Evolutionary conservation across 352 stramenopile species (phyloP), one percentile per base, ranked within the genome.

Genomic region (Phytophthora rubi): DNA sequence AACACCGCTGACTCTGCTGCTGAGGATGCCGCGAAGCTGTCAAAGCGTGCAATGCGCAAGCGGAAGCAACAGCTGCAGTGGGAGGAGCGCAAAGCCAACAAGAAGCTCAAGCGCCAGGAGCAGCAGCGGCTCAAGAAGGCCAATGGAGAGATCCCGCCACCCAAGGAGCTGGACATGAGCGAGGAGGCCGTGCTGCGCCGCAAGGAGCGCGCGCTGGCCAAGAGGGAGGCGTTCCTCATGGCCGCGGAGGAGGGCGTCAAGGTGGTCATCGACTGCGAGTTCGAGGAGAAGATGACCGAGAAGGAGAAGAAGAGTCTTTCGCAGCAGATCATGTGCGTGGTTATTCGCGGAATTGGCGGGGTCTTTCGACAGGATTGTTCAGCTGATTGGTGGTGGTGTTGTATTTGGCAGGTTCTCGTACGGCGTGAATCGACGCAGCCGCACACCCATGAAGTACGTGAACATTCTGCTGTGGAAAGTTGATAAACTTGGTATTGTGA

Each of bases 191-290:
- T 95, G 49, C 62, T 86, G 39, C 75, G 79, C 10, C 85, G 88
- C 52, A 83, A 75, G 21, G 74, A 97, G 55, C 81, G 80, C 42
- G 57, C 67, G 21, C 82, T 86, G 33, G 87, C 69, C 56, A 97
- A 94, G 75, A 86, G 80, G 6, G 89, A 92, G 65, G 56, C 70
- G 15, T 94, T 85, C 62, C 73, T 94, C 30, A 93, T 97, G 75
- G 88, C 85, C 58, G 88, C 87, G 5, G 95, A 97, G 58, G 84
- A 96, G 76, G 87, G 88, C 21, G 56, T 83, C 15, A 86, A 83
- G 44, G 81, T 98, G 9, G 87, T 97, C n/a, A 92, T 99, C 48
- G 97, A 99, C 75, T 98, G 95, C 62, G 89, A 85, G 15, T 99
- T 98, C 76, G 94, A 98, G 68, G 73, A 97, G 23, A 65, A 91